A percentile compares a stretch with the other conserved stretches of the same genome.
phyloP scores from a whole-genome alignment of 805 yeast species.

The Metschnikowia shivogae region DNA sequence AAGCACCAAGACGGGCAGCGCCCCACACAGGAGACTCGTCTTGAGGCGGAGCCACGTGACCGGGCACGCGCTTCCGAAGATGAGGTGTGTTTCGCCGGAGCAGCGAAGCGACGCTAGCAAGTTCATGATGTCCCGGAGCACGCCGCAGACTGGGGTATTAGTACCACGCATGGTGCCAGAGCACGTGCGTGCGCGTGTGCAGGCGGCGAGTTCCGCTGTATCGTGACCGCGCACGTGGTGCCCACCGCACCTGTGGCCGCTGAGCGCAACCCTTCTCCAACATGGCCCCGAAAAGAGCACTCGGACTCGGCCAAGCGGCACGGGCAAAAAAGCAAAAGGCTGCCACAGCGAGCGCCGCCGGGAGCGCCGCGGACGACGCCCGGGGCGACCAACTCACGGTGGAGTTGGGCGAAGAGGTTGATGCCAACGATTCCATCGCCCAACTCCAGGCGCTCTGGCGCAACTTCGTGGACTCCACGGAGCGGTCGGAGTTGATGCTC shows the following conservation, averaged over 20 bases:
- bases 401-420: constrained; percentile 64
- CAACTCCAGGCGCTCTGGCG: constrained; percentile 73
- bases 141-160: constrained; percentile 3
- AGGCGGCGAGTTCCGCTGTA: too few species aligned
- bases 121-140: constrained; percentile 4
- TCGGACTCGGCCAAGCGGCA: constrained; percentile 36
- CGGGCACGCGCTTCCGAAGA: constrained; percentile 47
- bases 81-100: constrained; percentile 49
- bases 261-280: neutral
- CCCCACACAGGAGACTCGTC: constrained; percentile 50
- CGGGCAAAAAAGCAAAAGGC: constrained; percentile 24
- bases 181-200: constrained; percentile 5
- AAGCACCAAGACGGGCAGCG: constrained; percentile 49
- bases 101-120: constrained; percentile 29
- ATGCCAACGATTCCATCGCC: constrained; percentile 73
- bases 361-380: constrained; percentile 5
- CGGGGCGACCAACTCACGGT: constrained; percentile 38
- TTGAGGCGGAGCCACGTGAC: constrained; percentile 47
- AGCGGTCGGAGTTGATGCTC: constrained; percentile 59
- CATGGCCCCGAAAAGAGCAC: constrained; percentile 29
- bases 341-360: neutral
- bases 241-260: neutral
- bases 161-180: constrained; percentile 6
- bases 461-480: constrained; percentile 52
- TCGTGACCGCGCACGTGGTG: neutral